Conservation (phyloP, 805 yeast species). For the Zygosaccharomyces lentus region DNA sequence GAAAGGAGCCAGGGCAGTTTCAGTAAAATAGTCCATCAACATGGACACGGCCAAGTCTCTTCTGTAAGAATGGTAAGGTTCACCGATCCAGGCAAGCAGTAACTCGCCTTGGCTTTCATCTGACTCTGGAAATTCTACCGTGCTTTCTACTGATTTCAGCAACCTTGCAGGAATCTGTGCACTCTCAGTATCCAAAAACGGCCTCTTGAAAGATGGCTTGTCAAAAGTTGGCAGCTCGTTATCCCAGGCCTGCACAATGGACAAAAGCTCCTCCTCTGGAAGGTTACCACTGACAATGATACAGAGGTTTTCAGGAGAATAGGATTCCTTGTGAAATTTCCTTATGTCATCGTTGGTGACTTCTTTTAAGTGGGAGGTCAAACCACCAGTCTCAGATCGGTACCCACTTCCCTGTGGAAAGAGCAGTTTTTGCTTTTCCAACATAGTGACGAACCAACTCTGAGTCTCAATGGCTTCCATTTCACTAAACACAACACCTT, state of each 20-base stretch:
- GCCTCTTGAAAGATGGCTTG: conserved; percentile 46
- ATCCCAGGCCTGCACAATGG: conserved; percentile 60
- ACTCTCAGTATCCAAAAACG: conserved; percentile 64
- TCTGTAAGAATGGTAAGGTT: conserved; percentile 48
- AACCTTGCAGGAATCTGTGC: conserved; percentile 45
- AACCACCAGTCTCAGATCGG: conserved; percentile 91
- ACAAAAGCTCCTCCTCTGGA: conserved; percentile 67
- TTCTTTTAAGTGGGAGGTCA: conserved; percentile 67
- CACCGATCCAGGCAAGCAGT: conserved; percentile 77
- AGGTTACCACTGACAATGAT: conserved; percentile 82
- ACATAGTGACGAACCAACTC: conserved; percentile 59
- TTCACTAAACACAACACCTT: conserved; percentile 95
- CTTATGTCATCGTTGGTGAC: conserved; percentile 71
- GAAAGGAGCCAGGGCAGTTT: conserved; percentile 71
- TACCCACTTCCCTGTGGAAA: conserved; percentile 68
- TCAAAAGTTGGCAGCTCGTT: conserved; percentile 42
- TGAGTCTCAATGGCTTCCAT: conserved; percentile 91
- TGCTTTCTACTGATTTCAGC: conserved; percentile 42
- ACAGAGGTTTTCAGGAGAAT: conserved; percentile 80
- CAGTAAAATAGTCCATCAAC: conserved; percentile 69
- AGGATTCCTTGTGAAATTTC: conserved; percentile 64
- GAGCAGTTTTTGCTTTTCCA: conserved; percentile 56
- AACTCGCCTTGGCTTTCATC: conserved; percentile 83
- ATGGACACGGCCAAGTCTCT: conserved; percentile 66
- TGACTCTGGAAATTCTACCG: conserved; percentile 78